A percentile compares a stretch with the other conserved stretches of the same genome.
phyloP scores from a whole-genome alignment of 108 stramenopile genomes.

The Epithemia pelagica region DNA sequence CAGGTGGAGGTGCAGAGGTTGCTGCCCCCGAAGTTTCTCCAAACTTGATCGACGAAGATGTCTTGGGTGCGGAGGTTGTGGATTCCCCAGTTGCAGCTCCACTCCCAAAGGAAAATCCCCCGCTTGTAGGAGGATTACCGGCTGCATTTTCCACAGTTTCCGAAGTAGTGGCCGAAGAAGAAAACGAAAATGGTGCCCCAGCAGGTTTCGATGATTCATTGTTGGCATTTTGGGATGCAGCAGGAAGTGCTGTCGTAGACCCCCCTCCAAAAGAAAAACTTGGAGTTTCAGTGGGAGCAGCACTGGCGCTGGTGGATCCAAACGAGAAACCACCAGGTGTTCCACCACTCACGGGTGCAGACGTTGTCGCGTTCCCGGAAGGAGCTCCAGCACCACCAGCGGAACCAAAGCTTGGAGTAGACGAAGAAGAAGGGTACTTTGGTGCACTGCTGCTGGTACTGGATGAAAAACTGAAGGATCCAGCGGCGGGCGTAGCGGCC shows the following conservation, averaged over 20 bases:
- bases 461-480: neutral
- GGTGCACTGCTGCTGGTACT: neutral
- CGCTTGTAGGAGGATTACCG: no score
- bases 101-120: conserved; percentile 13
- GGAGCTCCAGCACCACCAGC: conserved; percentile 18
- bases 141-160: neutral
- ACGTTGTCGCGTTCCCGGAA: no score
- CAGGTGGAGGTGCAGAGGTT: no score
- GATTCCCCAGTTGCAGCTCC: conserved; percentile 12
- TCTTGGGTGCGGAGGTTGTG: conserved; percentile 1
- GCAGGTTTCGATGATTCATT: neutral
- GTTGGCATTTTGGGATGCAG: neutral
- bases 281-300: no score
- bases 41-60: conserved; percentile 12
- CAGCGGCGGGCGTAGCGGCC: neutral
- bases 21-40: conserved; percentile 15
- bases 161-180: neutral
- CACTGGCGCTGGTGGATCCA: conserved; percentile 11
- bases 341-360: conserved; percentile 12
- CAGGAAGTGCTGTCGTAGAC: neutral
- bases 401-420: conserved; percentile 20
- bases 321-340: conserved; percentile 23
- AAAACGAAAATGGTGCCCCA: neutral
- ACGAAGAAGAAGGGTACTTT: neutral
- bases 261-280: neutral